Percentiles rank a stretch among this genome's conserved stretches.
These are phyloP conservation scores for Tolypocladium pustulatum DNA, from an alignment of 2,329 filamentous ascomycete species.

Conservation along the genomic window DNA sequence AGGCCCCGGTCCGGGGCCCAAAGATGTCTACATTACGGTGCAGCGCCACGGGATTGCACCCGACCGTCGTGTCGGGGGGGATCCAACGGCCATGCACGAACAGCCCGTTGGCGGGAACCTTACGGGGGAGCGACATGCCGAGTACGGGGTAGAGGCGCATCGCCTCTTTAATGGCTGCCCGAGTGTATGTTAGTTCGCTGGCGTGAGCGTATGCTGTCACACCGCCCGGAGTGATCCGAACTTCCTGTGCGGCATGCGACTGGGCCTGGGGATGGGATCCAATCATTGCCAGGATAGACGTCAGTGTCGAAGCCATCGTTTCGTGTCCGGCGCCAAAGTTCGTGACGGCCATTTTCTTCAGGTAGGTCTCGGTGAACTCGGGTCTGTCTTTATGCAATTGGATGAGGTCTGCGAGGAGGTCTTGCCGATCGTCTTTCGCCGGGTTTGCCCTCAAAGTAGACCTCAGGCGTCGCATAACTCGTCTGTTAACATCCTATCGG, in stretches of 20 bases:
- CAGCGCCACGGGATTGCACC: conserved; percentile 38
- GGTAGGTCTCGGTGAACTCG: conserved; percentile 34
- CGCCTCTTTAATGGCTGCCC: conserved; percentile 38
- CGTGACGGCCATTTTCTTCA: conserved; percentile 40
- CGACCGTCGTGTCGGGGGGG: conserved; percentile 35
- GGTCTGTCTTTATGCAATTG: conserved; percentile 32
- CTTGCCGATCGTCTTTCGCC: conserved; percentile 20
- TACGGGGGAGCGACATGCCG: conserved; percentile 39
- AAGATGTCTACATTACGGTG: conserved; percentile 40
- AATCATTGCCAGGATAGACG: conserved; percentile 36
- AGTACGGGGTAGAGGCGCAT: conserved; percentile 41
- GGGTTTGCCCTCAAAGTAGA: conserved; percentile 15
- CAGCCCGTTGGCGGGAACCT: conserved; percentile 26
- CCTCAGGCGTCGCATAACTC: conserved; percentile 23
- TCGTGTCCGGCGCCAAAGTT: conserved; percentile 48
- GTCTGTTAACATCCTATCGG: conserved; percentile 21
- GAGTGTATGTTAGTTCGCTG: conserved; percentile 21
- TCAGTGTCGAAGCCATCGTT: conserved; percentile 41
- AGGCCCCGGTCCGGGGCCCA: conserved; percentile 31
- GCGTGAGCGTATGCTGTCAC: conserved; percentile 12
- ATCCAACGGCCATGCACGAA: conserved; percentile 27
- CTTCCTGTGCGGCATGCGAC: conserved; percentile 19
- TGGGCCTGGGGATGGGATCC: conserved; percentile 25
- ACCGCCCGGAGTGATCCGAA: conserved; percentile 10
- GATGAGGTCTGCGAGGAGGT: conserved; percentile 37